A percentile compares a stretch with the other conserved stretches of the same genome.
phyloP scores from a whole-genome alignment of 106 monocot species.

The Xerophyta viscosa region DNA sequence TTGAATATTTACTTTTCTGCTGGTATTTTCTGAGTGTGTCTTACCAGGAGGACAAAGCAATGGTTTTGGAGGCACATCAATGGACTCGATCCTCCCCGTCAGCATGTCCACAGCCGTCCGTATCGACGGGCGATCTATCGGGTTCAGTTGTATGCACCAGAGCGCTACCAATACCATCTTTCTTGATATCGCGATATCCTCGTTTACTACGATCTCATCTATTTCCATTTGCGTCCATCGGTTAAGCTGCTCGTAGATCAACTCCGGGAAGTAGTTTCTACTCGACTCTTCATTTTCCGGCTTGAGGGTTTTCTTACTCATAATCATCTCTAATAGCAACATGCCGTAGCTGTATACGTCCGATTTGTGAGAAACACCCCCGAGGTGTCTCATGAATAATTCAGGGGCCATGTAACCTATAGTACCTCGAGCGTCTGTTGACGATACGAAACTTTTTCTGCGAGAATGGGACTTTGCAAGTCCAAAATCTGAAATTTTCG shows the following conservation, averaged over 20 bases:
- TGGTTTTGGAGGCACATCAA: too few relatives aligned
- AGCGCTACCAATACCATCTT: slow-evolving; percentile 15
- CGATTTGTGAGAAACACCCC: slow-evolving; percentile 17
- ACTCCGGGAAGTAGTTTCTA: slow-evolving; percentile 10
- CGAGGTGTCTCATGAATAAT: slow-evolving; percentile 10
- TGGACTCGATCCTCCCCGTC: too few relatives aligned
- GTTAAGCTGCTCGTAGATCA: slow-evolving; percentile 15
- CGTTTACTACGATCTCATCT: background rate
- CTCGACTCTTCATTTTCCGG: background rate
- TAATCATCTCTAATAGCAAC: slow-evolving; percentile 12
- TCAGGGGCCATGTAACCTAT: slow-evolving; percentile 17
- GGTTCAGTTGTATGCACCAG: too few relatives aligned
- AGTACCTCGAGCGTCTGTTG: slow-evolving; percentile 15
- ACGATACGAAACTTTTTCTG: slow-evolving; percentile 6
- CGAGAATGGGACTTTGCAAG: slow-evolving; percentile 10
- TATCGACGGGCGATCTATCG: too few relatives aligned
- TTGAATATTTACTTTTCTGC: too few relatives aligned
- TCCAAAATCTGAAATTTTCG: slow-evolving; percentile 22
- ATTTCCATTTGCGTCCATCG: background rate
- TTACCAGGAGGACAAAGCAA: too few relatives aligned
- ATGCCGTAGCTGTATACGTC: slow-evolving; percentile 22
- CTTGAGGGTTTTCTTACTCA: slow-evolving; percentile 1
- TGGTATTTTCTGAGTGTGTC: too few relatives aligned
- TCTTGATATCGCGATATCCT: background rate
- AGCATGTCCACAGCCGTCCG: too few relatives aligned